Evolutionary conservation across 2,329 filamentous ascomycete species (phyloP), one percentile per base, ranked within the genome.

Genomic region (Amphichorda felina): DNA sequence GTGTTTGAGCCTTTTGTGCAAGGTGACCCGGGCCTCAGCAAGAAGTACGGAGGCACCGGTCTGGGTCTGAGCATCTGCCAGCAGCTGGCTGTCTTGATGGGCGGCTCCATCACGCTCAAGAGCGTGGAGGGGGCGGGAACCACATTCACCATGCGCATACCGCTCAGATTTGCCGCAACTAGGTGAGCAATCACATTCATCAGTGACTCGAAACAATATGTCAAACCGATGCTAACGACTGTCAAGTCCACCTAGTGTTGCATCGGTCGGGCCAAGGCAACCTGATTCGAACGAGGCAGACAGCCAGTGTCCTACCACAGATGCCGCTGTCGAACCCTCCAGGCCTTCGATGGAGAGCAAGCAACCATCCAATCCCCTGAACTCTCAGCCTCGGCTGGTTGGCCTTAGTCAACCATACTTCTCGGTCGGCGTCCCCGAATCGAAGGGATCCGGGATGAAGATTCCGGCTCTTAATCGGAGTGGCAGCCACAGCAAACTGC

Each of bases 1-100:
- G 85, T 95, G 8, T 95, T 95, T 51, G 88, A 94, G 54, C 88
- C 88, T 1, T 95, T 95, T 50, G 83, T 94, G 0, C 88, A 95
- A 56, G 88, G 83, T n/a, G 87, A 94, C 50, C 62, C 91, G 2
- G 83, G 86, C 1, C 61, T 95, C 13, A 93, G 82, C 61, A 93
- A 86, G 55, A 91, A 91, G 50, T 93, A 80, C 50, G 86, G 86
- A 14, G 88, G 88, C 13, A 94, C 88, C 1, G 88, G 88, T 4
- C 63, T 94, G 2, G 88, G 88, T 2, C 57, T 95, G 37, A 89
- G 82, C 49, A 95, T 95, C 47, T 94, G 86, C 57, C 80, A 84
- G 15, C 88, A 95, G 53, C 64, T 95, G 26, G 83, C 86, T 3
- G 75, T 66, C 13, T 61, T 94, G 13, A 94, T 95, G 85, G 79